These are phyloP conservation scores for Beauveria sp. DNA, from an alignment of 2,329 filamentous ascomycete species.

Conservation along the genomic window DNA sequence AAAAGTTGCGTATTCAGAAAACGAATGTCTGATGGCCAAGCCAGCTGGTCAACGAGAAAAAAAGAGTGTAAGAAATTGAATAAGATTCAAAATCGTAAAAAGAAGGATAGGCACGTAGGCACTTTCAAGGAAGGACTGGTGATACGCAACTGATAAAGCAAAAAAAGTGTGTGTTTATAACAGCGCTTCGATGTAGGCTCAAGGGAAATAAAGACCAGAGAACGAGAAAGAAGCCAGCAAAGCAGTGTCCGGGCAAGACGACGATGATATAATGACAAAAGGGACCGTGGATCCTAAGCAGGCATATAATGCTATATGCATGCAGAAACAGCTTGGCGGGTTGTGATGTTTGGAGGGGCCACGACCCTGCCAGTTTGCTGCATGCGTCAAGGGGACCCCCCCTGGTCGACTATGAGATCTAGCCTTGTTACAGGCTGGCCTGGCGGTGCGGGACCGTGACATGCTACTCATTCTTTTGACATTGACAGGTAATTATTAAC, in stretches of 20 bases:
- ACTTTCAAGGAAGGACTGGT: conserved; percentile 20
- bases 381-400: conserved; percentile 9
- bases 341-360: conserved; percentile 11
- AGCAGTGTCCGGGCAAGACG: conserved; percentile 1
- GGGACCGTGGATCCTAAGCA: neutral
- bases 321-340: conserved; percentile 11
- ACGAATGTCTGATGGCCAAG: conserved; percentile 50
- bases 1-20: conserved; percentile 24
- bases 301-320: neutral
- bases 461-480: neutral
- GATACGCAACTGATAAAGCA: conserved; percentile 2
- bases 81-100: conserved; percentile 30
- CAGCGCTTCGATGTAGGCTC: neutral
- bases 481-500: neutral
- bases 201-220: neutral
- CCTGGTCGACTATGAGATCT: conserved; percentile 17
- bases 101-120: conserved; percentile 11
- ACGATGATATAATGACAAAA: conserved; percentile 3
- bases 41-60: conserved; percentile 35
- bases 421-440: conserved; percentile 21
- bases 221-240: neutral
- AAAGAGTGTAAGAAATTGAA: conserved; percentile 31
- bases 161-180: neutral
- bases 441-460: conserved; percentile 15
- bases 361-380: neutral